phyloP scores from a whole-genome alignment of 2,329 filamentous ascomycete genomes.

The Aspergillus arachidicola region DNA sequence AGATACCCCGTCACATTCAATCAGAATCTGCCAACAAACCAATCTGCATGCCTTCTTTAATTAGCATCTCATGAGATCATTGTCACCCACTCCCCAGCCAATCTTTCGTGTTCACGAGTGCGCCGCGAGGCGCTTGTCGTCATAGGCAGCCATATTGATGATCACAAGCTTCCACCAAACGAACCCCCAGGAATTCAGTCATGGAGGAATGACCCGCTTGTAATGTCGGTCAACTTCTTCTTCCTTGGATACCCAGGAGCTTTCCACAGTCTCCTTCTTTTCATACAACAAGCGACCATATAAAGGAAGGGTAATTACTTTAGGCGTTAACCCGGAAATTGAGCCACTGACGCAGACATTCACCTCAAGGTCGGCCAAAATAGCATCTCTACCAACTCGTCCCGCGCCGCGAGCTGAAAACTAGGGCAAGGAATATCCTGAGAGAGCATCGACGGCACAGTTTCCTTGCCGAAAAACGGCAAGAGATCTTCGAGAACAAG shows the following conservation, averaged over 20 bases:
- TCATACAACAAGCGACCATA: background rate
- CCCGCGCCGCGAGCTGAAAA: background rate
- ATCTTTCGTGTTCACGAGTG: slow-evolving; percentile 5
- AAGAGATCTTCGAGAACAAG: background rate
- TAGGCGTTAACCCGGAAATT: background rate
- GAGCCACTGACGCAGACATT: background rate
- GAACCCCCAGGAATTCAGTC: background rate
- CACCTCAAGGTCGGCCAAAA: background rate
- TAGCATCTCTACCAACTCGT: background rate
- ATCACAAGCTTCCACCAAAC: slow-evolving; percentile 14
- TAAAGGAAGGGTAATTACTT: background rate
- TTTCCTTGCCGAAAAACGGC: background rate
- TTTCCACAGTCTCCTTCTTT: background rate
- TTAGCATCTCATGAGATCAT: slow-evolving; percentile 7
- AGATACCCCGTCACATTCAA: background rate
- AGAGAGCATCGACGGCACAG: background rate
- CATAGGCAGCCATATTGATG: slow-evolving; percentile 20
- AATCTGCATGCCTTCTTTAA: background rate
- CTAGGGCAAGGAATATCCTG: background rate
- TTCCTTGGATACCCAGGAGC: background rate
- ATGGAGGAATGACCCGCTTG: background rate
- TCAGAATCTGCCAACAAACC: background rate
- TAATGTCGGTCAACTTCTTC: background rate
- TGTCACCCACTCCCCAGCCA: background rate
- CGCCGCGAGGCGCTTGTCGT: slow-evolving; percentile 20